These are phyloP conservation scores for Ceratocystis smalleyi DNA, from an alignment of 2,329 filamentous ascomycete genomes.

Conservation along the genomic window DNA sequence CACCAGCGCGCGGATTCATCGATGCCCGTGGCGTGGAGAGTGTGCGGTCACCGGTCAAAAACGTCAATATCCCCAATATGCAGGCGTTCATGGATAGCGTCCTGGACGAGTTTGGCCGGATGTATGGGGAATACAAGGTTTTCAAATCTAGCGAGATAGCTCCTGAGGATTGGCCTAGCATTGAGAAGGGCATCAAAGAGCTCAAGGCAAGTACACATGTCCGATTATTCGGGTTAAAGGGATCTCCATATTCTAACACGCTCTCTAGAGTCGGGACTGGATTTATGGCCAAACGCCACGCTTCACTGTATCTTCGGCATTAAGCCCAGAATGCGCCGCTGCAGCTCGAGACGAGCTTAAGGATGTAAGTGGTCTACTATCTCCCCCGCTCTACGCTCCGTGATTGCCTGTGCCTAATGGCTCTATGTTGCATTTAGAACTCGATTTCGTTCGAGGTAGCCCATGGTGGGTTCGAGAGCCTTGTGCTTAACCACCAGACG, in stretches of 20 bases:
- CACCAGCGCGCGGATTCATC: constrained; percentile 63
- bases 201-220: constrained; percentile 35
- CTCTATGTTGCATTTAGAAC: constrained; percentile 9
- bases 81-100: constrained; percentile 39
- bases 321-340: constrained; percentile 43
- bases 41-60: constrained; percentile 69
- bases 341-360: constrained; percentile 36
- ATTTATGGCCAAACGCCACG: constrained; percentile 74
- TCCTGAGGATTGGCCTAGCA: constrained; percentile 30
- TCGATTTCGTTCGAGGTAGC: constrained; percentile 26
- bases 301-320: constrained; percentile 53
- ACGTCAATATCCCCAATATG: constrained; percentile 44
- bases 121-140: constrained; percentile 42
- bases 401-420: neutral
- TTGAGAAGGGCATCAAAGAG: constrained; percentile 47
- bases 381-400: neutral
- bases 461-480: constrained; percentile 26
- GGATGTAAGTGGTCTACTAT: constrained; percentile 25
- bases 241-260: constrained; percentile 19
- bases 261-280: constrained; percentile 49
- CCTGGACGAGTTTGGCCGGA: constrained; percentile 45
- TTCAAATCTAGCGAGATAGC: constrained; percentile 35
- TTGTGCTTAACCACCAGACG: constrained; percentile 21
- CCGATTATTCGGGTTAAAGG: neutral
- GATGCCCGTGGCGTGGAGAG: constrained; percentile 78